Base-by-base conservation (phyloP, 306 rosid species). In the Casuarina cunninghamiana region DNA sequence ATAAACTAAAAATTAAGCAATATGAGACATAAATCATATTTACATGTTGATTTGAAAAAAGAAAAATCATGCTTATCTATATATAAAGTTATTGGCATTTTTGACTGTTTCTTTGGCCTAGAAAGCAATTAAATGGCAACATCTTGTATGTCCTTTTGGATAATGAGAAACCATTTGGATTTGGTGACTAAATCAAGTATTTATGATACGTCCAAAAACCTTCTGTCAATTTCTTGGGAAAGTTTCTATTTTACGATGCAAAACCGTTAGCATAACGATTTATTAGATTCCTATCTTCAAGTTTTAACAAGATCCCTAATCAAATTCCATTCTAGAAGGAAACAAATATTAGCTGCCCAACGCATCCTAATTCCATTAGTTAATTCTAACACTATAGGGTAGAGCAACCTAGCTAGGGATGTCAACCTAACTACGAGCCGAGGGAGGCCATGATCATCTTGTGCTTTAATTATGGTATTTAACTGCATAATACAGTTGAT, bases 361-460 rank as follows among this genome's bases (percentile, higher is more conserved):
- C 19, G 5, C 16, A 13, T 16, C 55, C 4, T 7, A 53, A 16
- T 15, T 16, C 4, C 19, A 17, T 5, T n/a, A 53, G 19, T 53
- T 13, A 53, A 15, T 16, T 53, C 16, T 10, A 53, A 53, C 2
- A 53, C 4, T 3, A 16, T 55, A 19, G 62, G 32, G 62, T 55
- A 3, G 26, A 55, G 35, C 9, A 10, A 57, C 26, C 69, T 43
- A 73, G 67, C 53, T 17, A 54, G 55, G 16, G n/a, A 49, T 48
- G 7, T 48, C 53, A 38, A 78, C 63, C 53, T 32, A 48, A 62
- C 1, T 49, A 51, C 16, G 58, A 16, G 49, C 7, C 35, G 44
- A 57, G 60, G 79, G 44, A 80, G 84, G 76, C 49, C 73, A 21
- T 10, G 53, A n/a, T 32, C 12, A 75, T 61, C 73, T 77, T 76